These are phyloP conservation scores for Penicillium sclerotigenum DNA, from an alignment of 2,329 filamentous ascomycete genomes.

Conservation along the genomic window DNA sequence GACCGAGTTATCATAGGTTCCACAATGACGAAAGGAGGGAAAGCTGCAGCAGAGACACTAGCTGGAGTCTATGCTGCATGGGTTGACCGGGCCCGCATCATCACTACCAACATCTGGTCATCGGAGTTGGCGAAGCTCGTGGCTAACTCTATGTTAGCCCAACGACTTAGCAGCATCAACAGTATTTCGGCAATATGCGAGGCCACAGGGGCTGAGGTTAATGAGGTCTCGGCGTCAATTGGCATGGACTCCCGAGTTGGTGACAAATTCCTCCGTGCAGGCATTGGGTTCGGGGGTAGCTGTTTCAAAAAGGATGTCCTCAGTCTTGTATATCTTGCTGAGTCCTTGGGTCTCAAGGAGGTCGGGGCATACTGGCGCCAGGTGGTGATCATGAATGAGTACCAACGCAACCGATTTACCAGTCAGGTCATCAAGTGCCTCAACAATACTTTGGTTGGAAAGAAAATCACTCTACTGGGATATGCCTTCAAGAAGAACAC, in stretches of 20 bases:
- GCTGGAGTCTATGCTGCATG: conserved; percentile 66
- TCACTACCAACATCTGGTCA: conserved; percentile 71
- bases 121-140: conserved; percentile 76
- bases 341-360: conserved; percentile 65
- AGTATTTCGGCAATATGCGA: conserved; percentile 75
- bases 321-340: conserved; percentile 69
- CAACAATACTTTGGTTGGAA: conserved; percentile 65
- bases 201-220: conserved; percentile 68
- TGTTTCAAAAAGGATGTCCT: conserved; percentile 80
- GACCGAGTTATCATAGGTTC: conserved; percentile 74
- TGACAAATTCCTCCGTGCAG: conserved; percentile 67
- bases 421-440: conserved; percentile 63
- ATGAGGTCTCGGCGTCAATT: conserved; percentile 65
- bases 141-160: conserved; percentile 75
- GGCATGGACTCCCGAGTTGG: conserved; percentile 71
- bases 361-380: conserved; percentile 73
- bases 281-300: conserved; percentile 72
- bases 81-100: conserved; percentile 64
- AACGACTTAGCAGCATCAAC: conserved; percentile 77
- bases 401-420: conserved; percentile 67
- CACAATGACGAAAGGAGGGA: conserved; percentile 57
- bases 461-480: conserved; percentile 71
- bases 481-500: conserved; percentile 80
- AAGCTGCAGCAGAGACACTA: conserved; percentile 60
- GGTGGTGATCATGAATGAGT: conserved; percentile 73